Evolutionary conservation across 306 rosid genomes (phyloP), one percentile per base, ranked within the genome.

Genomic region (Mucuna pruriens): DNA sequence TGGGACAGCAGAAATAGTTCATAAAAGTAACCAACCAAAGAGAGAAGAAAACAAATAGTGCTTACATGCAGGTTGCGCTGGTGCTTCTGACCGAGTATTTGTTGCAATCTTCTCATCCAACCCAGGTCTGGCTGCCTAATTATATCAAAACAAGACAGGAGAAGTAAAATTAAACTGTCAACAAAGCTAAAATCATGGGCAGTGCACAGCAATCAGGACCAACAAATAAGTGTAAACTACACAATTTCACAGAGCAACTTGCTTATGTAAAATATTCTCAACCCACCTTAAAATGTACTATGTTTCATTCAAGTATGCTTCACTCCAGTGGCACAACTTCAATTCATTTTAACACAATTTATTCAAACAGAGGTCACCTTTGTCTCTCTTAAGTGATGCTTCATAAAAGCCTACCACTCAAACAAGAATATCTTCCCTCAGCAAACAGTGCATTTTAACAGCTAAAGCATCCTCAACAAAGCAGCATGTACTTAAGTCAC

Each of bases 121-220:
- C 98, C 98, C 71, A 94, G 60, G 89, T 94, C 97, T 46, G 98
- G 98, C 74, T 91, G 95, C 80, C 98, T 94, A 76, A 68, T 78
- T 74, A 76, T 31, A 79, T 77, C 52, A 68, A 84, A 55, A 55
- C 51, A 33, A 12, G 34, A 69, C 3, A 38, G 2, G 34, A n/a
- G 36, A 74, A 23, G 38, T 55, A 12, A 57, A 33, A 62, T 2
- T 23, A 4, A 40, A 62, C 19, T 42, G 76, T 54, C 23, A 52
- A 62, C 66, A 45, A 57, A 48, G 33, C 33, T 20, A 38, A 80
- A 84, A 80, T 15, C 33, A 19, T 16, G 12, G 29, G 42, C 49
- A 29, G 8, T 74, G 13, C 44, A 31, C 23, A 15, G 11, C 29
- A 76, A 60, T 63, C 48, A 20, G 19, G 31, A 83, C 45, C 64